Evolutionary conservation across 2,329 filamentous ascomycete species (phyloP).

Genomic region (Calonectria fujianensis): DNA sequence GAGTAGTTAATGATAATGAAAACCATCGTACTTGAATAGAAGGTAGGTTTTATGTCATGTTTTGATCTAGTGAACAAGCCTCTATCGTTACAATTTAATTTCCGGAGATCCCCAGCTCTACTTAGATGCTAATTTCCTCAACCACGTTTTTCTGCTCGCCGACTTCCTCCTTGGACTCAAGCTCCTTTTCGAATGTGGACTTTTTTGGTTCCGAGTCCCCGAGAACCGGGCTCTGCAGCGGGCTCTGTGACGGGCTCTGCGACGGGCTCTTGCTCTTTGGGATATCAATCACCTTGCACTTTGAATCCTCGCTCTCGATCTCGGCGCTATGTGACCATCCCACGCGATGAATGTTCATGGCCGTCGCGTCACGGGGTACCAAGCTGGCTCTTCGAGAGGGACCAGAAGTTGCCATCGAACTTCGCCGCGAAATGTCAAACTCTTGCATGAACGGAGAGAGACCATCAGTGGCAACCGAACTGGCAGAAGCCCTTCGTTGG

Average conservation of each 20-base stretch:
- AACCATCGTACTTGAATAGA: slow-evolving; percentile 30
- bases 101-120: not conserved
- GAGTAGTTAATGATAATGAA: slow-evolving; percentile 45
- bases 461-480: slow-evolving; percentile 31
- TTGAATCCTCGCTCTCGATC: slow-evolving; percentile 66
- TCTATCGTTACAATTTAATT: slow-evolving; percentile 21
- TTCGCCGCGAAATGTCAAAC: slow-evolving; percentile 44
- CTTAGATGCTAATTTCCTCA: not conserved
- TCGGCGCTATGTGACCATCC: slow-evolving; percentile 78
- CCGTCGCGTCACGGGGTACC: slow-evolving; percentile 45
- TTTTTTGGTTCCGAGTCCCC: slow-evolving; percentile 1
- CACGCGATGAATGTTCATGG: slow-evolving; percentile 63
- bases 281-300: slow-evolving; percentile 62
- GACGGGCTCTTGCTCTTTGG: slow-evolving; percentile 1
- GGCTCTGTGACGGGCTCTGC: not conserved
- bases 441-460: slow-evolving; percentile 47
- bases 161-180: not conserved
- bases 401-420: slow-evolving; percentile 44
- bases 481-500: not conserved
- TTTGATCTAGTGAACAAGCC: not conserved
- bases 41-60: slow-evolving; percentile 44
- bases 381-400: slow-evolving; percentile 48
- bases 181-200: no score
- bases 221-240: not conserved
- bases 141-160: not conserved